Conservation (phyloP, 805 yeast genomes). For the Yamadazyma phyllophila region DNA sequence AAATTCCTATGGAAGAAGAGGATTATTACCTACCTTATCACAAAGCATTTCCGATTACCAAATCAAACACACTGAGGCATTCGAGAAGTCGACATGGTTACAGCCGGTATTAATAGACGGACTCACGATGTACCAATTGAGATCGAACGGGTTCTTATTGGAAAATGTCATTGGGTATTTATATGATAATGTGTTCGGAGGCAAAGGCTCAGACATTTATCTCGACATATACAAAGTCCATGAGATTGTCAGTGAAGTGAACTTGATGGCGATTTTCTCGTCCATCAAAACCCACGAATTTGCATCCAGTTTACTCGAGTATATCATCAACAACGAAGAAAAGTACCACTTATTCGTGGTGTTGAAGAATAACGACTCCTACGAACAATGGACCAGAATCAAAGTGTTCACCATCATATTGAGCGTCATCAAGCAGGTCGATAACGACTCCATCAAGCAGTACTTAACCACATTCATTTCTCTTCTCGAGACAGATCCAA, state of each 20-base stretch:
- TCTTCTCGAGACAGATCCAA: conserved; percentile 54
- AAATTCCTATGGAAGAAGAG: conserved; percentile 60
- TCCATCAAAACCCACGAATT: conserved; percentile 25
- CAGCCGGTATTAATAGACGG: conserved; percentile 45
- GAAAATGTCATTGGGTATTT: conserved; percentile 55
- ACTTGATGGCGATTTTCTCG: conserved; percentile 47
- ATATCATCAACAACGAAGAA: conserved; percentile 35
- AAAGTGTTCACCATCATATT: conserved; percentile 52
- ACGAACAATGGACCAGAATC: conserved; percentile 66
- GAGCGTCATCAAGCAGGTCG: conserved; percentile 16
- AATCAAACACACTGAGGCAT: conserved; percentile 22
- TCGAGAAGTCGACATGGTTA: conserved; percentile 51
- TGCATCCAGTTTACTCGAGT: conserved; percentile 31
- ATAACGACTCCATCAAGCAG: not conserved
- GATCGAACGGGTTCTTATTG: conserved; percentile 53
- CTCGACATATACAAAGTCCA: conserved; percentile 50
- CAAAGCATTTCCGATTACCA: conserved; percentile 46
- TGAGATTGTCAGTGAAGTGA: conserved; percentile 55
- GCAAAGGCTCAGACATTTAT: conserved; percentile 33
- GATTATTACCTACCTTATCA: conserved; percentile 62
- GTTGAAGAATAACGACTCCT: conserved; percentile 58
- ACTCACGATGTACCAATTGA: conserved; percentile 51
- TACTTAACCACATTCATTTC: conserved; percentile 35
- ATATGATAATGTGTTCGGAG: conserved; percentile 46
- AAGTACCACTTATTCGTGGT: conserved; percentile 48